These are phyloP conservation scores for Elongisporangium prolatum DNA, from an alignment of 352 stramenopile species.

Conservation along the genomic window DNA sequence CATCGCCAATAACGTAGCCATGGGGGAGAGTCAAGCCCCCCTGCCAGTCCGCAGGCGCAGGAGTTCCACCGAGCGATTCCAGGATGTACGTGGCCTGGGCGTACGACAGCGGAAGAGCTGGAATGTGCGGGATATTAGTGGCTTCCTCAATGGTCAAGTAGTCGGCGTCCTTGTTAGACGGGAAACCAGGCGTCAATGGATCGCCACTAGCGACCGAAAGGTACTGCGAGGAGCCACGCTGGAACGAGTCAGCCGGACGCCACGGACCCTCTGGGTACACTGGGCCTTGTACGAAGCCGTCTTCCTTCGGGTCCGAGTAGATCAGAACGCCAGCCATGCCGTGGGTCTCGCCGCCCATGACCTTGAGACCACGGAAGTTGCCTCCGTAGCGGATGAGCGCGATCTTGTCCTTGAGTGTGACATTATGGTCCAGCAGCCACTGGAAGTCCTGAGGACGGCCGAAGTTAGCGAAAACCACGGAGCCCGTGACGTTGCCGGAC, in stretches of 20 bases:
- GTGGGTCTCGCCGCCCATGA: constrained; percentile 65
- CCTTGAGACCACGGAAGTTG: constrained; percentile 67
- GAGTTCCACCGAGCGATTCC: constrained; percentile 37
- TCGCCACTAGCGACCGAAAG: constrained; percentile 50
- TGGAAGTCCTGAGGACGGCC: constrained; percentile 42
- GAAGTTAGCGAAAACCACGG: constrained; percentile 77
- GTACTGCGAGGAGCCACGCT: constrained; percentile 69
- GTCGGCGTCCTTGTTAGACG: constrained; percentile 30
- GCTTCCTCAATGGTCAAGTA: constrained; percentile 37
- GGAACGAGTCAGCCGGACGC: constrained; percentile 66
- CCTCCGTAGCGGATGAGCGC: constrained; percentile 78
- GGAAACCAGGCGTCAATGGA: constrained; percentile 33
- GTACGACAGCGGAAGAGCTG: constrained; percentile 69
- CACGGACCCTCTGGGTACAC: constrained; percentile 82
- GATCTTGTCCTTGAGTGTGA: constrained; percentile 75
- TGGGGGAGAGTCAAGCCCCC: constrained; percentile 41
- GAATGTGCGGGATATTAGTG: constrained; percentile 60
- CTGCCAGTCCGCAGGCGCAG: constrained; percentile 48
- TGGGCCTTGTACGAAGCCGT: constrained; percentile 56
- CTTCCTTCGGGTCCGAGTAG: constrained; percentile 83
- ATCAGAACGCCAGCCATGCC: constrained; percentile 75
- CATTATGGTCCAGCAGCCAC: constrained; percentile 16
- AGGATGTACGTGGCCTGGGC: constrained; percentile 73
- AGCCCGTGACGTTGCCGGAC: constrained; percentile 35
- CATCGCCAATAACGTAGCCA: constrained; percentile 68